Percentiles rank a stretch among this genome's conserved stretches.
Conservation (phyloP, 805 yeast genomes). For the Metschnikowia cubensis region DNA sequence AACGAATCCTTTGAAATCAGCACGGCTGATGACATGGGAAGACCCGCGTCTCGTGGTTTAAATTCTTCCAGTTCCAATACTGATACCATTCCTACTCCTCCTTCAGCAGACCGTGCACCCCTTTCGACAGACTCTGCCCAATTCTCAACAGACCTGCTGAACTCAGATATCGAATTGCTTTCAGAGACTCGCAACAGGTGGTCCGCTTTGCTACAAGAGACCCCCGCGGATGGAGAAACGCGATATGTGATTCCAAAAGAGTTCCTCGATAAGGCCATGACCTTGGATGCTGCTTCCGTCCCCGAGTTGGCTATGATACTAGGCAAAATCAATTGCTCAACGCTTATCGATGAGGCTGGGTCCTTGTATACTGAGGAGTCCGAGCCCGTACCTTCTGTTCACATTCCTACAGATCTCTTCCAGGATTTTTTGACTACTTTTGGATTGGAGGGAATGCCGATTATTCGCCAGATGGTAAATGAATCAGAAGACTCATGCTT, state of each 20-base stretch:
- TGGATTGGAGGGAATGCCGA: constrained; percentile 42
- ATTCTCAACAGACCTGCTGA: not conserved
- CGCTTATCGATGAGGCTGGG: constrained; percentile 45
- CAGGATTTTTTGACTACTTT: constrained; percentile 48
- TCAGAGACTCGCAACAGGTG: constrained; percentile 7
- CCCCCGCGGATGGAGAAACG: constrained; percentile 41
- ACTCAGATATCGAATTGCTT: not conserved
- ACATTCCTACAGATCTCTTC: constrained; percentile 44
- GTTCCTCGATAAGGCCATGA: constrained; percentile 42
- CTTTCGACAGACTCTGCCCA: not conserved
- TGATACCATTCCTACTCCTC: not conserved
- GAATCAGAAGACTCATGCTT: constrained; percentile 26
- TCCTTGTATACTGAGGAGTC: constrained; percentile 30
- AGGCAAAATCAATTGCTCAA: constrained; percentile 46
- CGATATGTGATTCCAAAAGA: constrained; percentile 46
- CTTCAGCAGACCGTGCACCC: not conserved
- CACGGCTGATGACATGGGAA: not conserved
- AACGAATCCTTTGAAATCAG: not conserved
- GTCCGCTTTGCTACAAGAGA: constrained; percentile 6
- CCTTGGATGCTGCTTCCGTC: constrained; percentile 16
- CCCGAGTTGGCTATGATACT: constrained; percentile 27
- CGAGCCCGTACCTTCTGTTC: constrained; percentile 20
- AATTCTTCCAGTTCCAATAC: not conserved
- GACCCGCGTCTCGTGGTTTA: not conserved
- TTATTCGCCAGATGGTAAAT: constrained; percentile 26